Evolutionary conservation across 805 yeast genomes (phyloP).

Genomic region (Maudiozyma bulderi): DNA sequence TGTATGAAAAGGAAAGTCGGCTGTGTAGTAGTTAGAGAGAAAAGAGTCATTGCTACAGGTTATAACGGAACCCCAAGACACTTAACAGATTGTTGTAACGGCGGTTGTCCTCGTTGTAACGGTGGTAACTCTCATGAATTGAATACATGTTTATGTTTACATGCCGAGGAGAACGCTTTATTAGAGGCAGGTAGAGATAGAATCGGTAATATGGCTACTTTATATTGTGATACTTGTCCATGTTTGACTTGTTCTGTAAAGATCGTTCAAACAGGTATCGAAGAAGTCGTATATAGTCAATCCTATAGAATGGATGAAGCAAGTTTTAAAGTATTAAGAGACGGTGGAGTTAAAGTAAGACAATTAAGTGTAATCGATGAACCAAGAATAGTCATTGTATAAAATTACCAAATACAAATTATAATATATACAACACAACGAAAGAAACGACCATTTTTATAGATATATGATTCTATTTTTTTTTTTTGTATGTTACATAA

Average conservation of each 20-base stretch:
- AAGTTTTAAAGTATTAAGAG: conserved; percentile 60
- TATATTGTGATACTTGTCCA: conserved; percentile 96
- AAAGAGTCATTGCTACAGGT: conserved; percentile 88
- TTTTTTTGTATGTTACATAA: neutral
- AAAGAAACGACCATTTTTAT: neutral
- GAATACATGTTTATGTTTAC: conserved; percentile 83
- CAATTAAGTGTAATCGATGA: conserved; percentile 36
- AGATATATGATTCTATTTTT: neutral
- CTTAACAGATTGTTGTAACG: conserved; percentile 80
- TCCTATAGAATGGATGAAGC: conserved; percentile 83
- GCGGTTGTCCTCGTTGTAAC: conserved; percentile 91
- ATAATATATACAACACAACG: neutral
- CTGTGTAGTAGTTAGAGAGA: conserved; percentile 82
- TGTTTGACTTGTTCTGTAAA: conserved; percentile 93
- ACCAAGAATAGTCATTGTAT: conserved; percentile 19
- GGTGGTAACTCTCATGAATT: conserved; percentile 56
- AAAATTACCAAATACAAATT: neutral
- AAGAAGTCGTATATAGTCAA: conserved; percentile 87
- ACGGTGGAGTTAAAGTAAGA: conserved; percentile 66
- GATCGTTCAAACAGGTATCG: conserved; percentile 85
- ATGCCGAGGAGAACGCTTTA: conserved; percentile 95
- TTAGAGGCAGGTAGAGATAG: conserved; percentile 90
- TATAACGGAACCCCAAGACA: conserved; percentile 96
- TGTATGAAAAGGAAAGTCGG: conserved; percentile 98
- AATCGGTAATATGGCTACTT: conserved; percentile 48